Conservation (phyloP, 1,284 basidiomycete genomes). For the Fomitopsis betulina region DNA sequence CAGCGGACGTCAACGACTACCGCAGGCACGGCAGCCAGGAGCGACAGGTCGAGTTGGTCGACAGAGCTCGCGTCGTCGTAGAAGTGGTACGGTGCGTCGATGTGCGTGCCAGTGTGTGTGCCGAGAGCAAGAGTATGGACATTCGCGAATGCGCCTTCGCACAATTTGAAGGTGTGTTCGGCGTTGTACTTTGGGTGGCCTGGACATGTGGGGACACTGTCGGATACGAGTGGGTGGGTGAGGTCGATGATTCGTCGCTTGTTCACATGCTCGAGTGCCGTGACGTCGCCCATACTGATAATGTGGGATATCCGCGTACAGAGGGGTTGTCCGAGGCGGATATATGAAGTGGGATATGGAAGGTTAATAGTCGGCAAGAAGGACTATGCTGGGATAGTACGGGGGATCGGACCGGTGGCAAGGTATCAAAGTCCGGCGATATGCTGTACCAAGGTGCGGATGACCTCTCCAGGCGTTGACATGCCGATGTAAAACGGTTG, state of each 20-base stretch:
- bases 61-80: constrained; percentile 46
- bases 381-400: too few relatives aligned
- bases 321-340: not conserved
- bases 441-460: too few relatives aligned
- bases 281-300: not conserved
- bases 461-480: too few relatives aligned
- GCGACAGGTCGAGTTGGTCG: constrained; percentile 46
- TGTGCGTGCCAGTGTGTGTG: constrained; percentile 64
- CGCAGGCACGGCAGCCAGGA: constrained; percentile 46
- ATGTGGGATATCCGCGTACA: not conserved
- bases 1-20: constrained; percentile 36
- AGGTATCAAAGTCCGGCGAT: too few relatives aligned
- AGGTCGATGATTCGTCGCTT: constrained; percentile 39
- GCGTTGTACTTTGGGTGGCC: constrained; percentile 47
- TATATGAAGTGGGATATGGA: too few relatives aligned
- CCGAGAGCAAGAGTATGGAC: constrained; percentile 45
- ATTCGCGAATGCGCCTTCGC: constrained; percentile 38
- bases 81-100: constrained; percentile 72
- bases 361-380: too few relatives aligned
- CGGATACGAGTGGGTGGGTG: constrained; percentile 42
- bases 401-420: too few relatives aligned
- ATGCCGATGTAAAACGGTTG: too few relatives aligned
- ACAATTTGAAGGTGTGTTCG: constrained; percentile 16
- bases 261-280: not conserved
- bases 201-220: constrained; percentile 43